Conservation (phyloP, 2,329 filamentous ascomycete genomes). For the Clonostachys rhizophaga region DNA sequence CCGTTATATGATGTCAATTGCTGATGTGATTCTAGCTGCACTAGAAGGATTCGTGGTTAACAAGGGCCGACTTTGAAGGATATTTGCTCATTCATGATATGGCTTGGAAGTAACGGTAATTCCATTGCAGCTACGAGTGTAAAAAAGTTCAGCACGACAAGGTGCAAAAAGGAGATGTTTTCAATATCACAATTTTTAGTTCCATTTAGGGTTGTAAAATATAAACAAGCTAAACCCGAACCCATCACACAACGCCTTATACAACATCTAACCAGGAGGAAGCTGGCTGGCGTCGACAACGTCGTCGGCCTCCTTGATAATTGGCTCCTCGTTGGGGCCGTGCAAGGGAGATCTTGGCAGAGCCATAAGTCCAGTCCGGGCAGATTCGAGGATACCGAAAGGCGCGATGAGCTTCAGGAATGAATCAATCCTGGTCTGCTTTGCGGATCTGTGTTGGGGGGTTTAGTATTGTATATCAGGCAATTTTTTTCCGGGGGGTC, state of each 20-base stretch:
- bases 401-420: slow-evolving; percentile 94
- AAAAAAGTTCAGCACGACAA: slow-evolving; percentile 4
- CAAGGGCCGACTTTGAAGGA: slow-evolving; percentile 67
- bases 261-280: slow-evolving; percentile 67
- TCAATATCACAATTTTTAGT: neutral
- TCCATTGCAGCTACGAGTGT: slow-evolving; percentile 5
- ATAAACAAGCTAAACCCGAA: no score
- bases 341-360: slow-evolving; percentile 87
- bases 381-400: slow-evolving; percentile 95
- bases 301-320: slow-evolving; percentile 84
- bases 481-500: neutral
- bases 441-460: slow-evolving; percentile 64
- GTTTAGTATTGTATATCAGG: slow-evolving; percentile 12
- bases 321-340: slow-evolving; percentile 62
- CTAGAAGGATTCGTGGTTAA: slow-evolving; percentile 93
- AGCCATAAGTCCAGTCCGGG: slow-evolving; percentile 94
- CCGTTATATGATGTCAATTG: neutral
- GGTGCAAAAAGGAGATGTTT: neutral
- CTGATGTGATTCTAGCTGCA: slow-evolving; percentile 43
- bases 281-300: slow-evolving; percentile 92
- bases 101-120: slow-evolving; percentile 1
- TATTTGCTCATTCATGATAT: slow-evolving; percentile 1
- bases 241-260: no score
- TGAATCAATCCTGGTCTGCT: slow-evolving; percentile 89
- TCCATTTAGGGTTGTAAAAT: no score